Evolutionary conservation across 2,329 filamentous ascomycete genomes (phyloP), one percentile per base, ranked within the genome.

Genomic region (Calycina herbarum): DNA sequence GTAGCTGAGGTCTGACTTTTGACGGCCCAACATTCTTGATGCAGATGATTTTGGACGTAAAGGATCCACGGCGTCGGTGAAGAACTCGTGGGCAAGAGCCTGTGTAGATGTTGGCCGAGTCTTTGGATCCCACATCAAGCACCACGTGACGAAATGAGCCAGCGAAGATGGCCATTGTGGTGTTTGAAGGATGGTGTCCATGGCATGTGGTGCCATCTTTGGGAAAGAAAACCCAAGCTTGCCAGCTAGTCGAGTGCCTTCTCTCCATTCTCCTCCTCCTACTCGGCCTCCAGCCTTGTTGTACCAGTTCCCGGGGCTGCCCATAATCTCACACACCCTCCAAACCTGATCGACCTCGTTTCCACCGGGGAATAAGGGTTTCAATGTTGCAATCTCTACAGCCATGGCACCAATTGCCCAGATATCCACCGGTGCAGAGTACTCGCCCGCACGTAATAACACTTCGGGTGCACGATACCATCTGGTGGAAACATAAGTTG

Each of bases 341-440:
- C 95, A 99, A 1, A 99, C 95, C 78, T 99, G 95, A 73, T 99
- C 95, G 1, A 99, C 95, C 81, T 99, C 95, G 76, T 99, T 99
- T 75, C 93, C 93, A 73, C 95, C 95, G 11, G 95, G 95, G 82
- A 99, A 99, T 11, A 99, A 82, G 20, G 95, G 95, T 82, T 98
- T 99, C 66, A 99, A 78, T 0, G 95, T 99, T 31, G 95, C 95
- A 69, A 99, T 91, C 77, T 99, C 95, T 11, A 99, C 95, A 6
- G 95, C 95, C 95, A 99, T 99, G 24, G 95, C 95, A 74, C 95
- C 95, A 54, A 99, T 88, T 1, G 95, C 95, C 95, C 95, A 99
- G 73, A 99, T 98, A 75, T 99, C 95, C 2, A 99, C 95, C 0
- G 95, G 95, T 0, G 95, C 93, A 0, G 95, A 98, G 79, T 99